These are phyloP conservation scores for Phyllosticta capitalensis DNA, from an alignment of 2,329 filamentous ascomycete genomes.

Conservation along the genomic window DNA sequence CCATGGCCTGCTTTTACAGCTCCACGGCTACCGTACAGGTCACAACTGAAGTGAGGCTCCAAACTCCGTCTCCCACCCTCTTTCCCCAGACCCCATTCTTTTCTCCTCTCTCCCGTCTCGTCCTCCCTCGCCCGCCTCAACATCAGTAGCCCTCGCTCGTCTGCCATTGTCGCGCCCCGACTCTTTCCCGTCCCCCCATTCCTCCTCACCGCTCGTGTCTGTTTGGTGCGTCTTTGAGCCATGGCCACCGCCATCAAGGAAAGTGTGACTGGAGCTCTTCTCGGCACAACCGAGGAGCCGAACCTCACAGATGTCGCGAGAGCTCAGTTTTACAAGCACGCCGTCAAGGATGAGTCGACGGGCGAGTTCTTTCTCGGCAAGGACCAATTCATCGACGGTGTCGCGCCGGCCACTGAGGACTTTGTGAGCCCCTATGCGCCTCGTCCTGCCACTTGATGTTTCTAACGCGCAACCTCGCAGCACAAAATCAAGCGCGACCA, in stretches of 20 bases:
- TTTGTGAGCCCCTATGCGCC: constrained; percentile 56
- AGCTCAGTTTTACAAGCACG: constrained; percentile 66
- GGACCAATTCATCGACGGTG: constrained; percentile 82
- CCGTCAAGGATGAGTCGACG: constrained; percentile 61
- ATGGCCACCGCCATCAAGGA: constrained; percentile 55
- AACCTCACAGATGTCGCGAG: constrained; percentile 67
- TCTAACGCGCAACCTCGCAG: constrained; percentile 38
- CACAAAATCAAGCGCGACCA: constrained; percentile 97
- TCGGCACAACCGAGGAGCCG: constrained; percentile 50
- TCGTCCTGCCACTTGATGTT: constrained; percentile 55
- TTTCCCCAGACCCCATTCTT: background rate
- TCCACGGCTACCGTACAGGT: background rate
- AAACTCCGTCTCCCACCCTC: background rate
- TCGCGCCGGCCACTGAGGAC: constrained; percentile 79
- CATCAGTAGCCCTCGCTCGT: too few species aligned
- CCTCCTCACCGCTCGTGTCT: background rate
- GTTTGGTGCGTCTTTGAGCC: background rate
- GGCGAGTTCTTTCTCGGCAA: constrained; percentile 74
- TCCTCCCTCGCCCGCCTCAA: background rate
- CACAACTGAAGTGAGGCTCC: background rate
- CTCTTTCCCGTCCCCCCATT: background rate
- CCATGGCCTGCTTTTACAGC: background rate
- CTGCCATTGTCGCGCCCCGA: background rate
- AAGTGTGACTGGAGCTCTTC: constrained; percentile 49
- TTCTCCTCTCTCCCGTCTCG: too few species aligned